Evolutionary conservation across 2,329 filamentous ascomycete genomes (phyloP), one percentile per base, ranked within the genome.

Genomic region (Apiospora malaysiana): DNA sequence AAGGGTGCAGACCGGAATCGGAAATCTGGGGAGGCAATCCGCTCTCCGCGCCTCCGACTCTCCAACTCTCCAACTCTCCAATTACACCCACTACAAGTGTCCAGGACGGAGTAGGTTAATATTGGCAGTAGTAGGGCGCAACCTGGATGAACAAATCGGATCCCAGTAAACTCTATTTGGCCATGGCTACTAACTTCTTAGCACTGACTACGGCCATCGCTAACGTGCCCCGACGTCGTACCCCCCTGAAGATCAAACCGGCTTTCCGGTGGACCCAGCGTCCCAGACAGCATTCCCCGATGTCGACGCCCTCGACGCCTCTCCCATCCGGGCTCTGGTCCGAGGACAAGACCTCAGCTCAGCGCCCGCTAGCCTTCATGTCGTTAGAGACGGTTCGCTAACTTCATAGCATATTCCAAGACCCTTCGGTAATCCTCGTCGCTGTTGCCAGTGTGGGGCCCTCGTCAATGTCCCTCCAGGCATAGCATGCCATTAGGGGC

Each of bases 161-260:
- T 7, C 56, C 56, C 32, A 63, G 56, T n/a, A 63, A 37, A 40
- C 56, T 63, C 32, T 63, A 63, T 63, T 63, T n/a, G 12, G 10
- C 42, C 42, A 45, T 40, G 16, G 27, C 49, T 27, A 27, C 49
- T 27, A 56, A 16, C 6, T 18, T 16, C 6, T 25, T 21, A n/a
- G n/a, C n/a, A 6, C 14, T 56, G 25, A 12, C 27, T 59, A 59
- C 51, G n/a, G 16, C 16, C 16, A 16, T 25, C 12, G 2, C 25
- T 2, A 21, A 12, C 25, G 2, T 37, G 21, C 51, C 9, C 51
- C 51, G 32, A 59, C 9, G 27, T 56, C 49, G 49, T 7, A 56
- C 49, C 56, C 56, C 56, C 56, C 56, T 63, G 56, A 63, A n/a
- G 56, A 63, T 63, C 56, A 40, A 63, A 63, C 56, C 32, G 32